phyloP scores from a whole-genome alignment of 2,329 filamentous ascomycete genomes.

The Talaromyces albobiverticillius region DNA sequence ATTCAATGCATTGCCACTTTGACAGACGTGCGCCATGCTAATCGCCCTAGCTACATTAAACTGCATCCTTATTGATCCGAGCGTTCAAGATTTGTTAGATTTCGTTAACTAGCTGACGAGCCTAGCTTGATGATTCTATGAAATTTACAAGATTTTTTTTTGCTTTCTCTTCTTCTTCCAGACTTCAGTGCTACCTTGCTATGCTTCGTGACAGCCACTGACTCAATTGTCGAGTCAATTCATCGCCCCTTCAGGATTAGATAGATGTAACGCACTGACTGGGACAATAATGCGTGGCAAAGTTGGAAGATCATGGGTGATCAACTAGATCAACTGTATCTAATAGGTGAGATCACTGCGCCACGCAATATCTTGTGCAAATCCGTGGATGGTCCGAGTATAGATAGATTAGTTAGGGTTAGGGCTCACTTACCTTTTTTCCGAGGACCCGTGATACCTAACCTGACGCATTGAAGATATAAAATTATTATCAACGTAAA shows the following conservation, averaged over 20 bases:
- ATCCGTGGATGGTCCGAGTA: not conserved
- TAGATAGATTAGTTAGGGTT: not conserved
- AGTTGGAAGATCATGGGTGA: not conserved
- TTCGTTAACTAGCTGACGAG: not conserved
- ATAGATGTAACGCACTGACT: not conserved
- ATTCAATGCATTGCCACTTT: not conserved
- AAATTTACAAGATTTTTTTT: not conserved
- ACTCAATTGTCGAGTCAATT: not conserved
- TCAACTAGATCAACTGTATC: not conserved
- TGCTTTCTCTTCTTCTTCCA: not conserved
- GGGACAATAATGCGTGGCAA: not conserved
- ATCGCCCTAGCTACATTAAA: not conserved
- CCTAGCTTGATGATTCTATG: too few relatives aligned
- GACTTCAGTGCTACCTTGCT: not conserved
- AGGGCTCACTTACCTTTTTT: not conserved
- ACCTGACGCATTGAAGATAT: too few relatives aligned
- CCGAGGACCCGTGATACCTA: too few relatives aligned
- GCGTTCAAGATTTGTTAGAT: not conserved
- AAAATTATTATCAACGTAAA: too few relatives aligned
- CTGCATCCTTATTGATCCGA: not conserved
- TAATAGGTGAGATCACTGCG: not conserved
- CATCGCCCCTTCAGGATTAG: not conserved
- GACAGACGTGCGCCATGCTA: not conserved
- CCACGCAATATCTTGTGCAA: not conserved
- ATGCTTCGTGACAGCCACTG: not conserved